Conservation (phyloP, 2,329 filamentous ascomycete species). For the Claviceps quebecensis region DNA sequence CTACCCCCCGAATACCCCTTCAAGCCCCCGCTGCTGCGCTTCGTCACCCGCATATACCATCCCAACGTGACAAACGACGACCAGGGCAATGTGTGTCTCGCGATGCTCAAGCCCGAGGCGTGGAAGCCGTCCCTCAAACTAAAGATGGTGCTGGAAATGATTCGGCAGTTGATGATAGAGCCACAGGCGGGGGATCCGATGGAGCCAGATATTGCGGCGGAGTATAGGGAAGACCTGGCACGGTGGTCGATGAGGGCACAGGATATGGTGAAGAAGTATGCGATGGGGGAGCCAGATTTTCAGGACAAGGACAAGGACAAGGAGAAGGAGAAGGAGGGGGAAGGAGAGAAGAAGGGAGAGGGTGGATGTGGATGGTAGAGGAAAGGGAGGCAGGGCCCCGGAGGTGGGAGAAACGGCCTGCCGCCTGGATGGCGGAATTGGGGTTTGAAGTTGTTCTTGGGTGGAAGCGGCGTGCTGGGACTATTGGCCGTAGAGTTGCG, state of each 20-base stretch:
- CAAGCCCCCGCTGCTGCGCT: conserved; percentile 68
- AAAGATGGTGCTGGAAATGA: conserved; percentile 59
- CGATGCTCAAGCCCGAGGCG: conserved; percentile 67
- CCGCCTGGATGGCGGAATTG: no score
- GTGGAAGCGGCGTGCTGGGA: no score
- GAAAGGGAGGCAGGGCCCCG: not conserved
- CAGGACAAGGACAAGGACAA: not conserved
- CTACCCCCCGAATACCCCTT: conserved; percentile 79
- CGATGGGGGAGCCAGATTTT: conserved; percentile 31
- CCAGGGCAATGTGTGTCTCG: conserved; percentile 73
- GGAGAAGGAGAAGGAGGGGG: not conserved
- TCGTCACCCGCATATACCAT: conserved; percentile 87
- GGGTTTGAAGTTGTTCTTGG: no score
- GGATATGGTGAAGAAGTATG: conserved; percentile 62
- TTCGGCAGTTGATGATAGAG: conserved; percentile 59
- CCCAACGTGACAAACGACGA: conserved; percentile 85
- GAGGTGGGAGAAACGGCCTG: not conserved
- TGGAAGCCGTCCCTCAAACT: conserved; percentile 86
- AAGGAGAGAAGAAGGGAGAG: not conserved
- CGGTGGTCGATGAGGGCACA: conserved; percentile 63
- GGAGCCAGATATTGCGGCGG: conserved; percentile 72
- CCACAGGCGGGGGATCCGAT: conserved; percentile 84
- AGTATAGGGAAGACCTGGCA: conserved; percentile 55
- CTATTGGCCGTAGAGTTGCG: no score
- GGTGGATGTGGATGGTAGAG: not conserved